These are phyloP conservation scores for Trypanosoma boissoni DNA, from an alignment of 208 protist genomes.

Conservation along the genomic window DNA sequence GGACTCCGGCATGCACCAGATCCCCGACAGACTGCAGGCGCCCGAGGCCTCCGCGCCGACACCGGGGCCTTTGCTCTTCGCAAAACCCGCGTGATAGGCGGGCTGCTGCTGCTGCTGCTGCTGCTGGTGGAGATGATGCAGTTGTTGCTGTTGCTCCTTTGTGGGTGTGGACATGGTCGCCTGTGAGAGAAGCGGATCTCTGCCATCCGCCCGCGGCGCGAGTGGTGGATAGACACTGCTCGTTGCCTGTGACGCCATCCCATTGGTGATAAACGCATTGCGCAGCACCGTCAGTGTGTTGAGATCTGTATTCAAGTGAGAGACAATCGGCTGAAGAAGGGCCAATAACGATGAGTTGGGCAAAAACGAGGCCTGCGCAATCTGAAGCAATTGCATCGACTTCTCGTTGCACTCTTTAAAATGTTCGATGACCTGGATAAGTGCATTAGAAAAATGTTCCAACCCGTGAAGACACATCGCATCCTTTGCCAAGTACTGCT, in stretches of 20 bases:
- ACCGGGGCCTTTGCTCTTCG: no score
- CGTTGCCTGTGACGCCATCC: no score
- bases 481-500: background rate
- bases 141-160: background rate
- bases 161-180: no score
- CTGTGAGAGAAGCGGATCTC: no score
- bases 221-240: no score
- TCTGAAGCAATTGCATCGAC: conserved; percentile 7
- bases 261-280: background rate
- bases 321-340: conserved; percentile 4
- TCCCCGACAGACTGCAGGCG: no score
- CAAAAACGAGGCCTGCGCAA: background rate
- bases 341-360: background rate
- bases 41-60: no score
- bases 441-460: background rate
- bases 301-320: conserved; percentile 14
- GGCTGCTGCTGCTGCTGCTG: conserved; percentile 8
- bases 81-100: background rate
- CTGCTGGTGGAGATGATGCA: conserved; percentile 1
- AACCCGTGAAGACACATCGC: background rate
- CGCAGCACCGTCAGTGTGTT: conserved; percentile 1
- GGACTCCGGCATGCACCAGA: background rate
- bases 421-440: conserved; percentile 3
- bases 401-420: conserved; percentile 20
- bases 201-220: no score